phyloP scores from a whole-genome alignment of 768 basidiomycete genomes.

The Boletus vinaceobasis region DNA sequence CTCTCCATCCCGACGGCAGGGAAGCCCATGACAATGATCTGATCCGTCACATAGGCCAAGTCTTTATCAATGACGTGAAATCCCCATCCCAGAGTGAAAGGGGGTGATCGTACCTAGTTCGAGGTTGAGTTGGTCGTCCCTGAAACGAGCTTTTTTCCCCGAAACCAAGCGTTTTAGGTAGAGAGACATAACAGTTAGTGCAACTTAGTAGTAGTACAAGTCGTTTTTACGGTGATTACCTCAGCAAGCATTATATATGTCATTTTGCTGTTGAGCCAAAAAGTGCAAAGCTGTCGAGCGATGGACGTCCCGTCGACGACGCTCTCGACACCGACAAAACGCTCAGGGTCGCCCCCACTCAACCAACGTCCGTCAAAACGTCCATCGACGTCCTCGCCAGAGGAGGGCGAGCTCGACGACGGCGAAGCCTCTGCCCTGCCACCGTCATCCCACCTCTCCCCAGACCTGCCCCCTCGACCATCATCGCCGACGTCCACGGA shows the following conservation, averaged over 20 bases:
- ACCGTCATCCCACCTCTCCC: slow-evolving; percentile 10
- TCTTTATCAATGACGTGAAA: slow-evolving; percentile 33
- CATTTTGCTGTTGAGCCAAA: neutral
- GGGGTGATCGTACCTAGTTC: slow-evolving; percentile 57
- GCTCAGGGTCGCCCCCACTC: slow-evolving; percentile 55
- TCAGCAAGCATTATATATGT: slow-evolving; percentile 6
- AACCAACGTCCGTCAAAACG: slow-evolving; percentile 54
- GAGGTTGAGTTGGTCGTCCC: slow-evolving; percentile 59
- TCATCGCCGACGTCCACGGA: slow-evolving; percentile 24
- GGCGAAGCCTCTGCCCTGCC: slow-evolving; percentile 20
- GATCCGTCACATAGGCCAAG: slow-evolving; percentile 69
- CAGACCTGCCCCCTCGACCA: slow-evolving; percentile 28
- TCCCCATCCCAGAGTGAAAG: slow-evolving; percentile 7
- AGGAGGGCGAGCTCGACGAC: slow-evolving; percentile 83
- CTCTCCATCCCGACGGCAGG: slow-evolving; percentile 78
- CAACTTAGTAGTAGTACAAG: neutral
- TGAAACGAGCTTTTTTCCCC: slow-evolving; percentile 77
- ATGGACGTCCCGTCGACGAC: slow-evolving; percentile 19
- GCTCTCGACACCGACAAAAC: slow-evolving; percentile 37
- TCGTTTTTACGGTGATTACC: slow-evolving; percentile 10
- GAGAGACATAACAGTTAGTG: slow-evolving; percentile 42
- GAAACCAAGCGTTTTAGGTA: slow-evolving; percentile 73
- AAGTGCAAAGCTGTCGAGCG: slow-evolving; percentile 3
- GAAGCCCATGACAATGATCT: slow-evolving; percentile 79
- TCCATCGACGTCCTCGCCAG: slow-evolving; percentile 57